Evolutionary conservation across 1,284 basidiomycete genomes (phyloP).

Genomic region (Ganoderma resinaceum): DNA sequence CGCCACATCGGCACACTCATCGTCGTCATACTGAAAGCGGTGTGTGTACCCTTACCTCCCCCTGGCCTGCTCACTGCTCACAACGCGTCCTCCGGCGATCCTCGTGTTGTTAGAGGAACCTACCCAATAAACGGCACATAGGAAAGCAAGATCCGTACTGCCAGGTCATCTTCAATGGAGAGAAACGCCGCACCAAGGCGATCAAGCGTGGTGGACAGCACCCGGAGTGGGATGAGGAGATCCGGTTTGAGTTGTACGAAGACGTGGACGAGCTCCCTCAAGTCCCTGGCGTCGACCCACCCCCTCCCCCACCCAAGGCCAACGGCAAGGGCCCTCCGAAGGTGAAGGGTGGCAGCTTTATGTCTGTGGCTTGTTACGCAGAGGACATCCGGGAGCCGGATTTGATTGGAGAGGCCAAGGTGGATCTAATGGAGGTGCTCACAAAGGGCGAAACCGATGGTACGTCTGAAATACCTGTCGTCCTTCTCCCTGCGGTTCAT

Average conservation of each 20-base stretch:
- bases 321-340: constrained; percentile 60
- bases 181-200: constrained; percentile 87
- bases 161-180: constrained; percentile 77
- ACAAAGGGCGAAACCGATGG: constrained; percentile 97
- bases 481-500: constrained; percentile 9
- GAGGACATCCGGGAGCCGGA: constrained; percentile 96
- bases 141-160: constrained; percentile 99
- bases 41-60: constrained; percentile 53
- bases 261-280: constrained; percentile 67
- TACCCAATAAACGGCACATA: constrained; percentile 93
- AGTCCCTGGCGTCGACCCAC: constrained; percentile 54
- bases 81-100: constrained; percentile 3
- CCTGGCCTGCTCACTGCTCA: constrained; percentile 11
- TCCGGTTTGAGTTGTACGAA: constrained; percentile 91
- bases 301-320: constrained; percentile 64
- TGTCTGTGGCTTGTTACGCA: constrained; percentile 91
- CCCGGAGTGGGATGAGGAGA: constrained; percentile 98
- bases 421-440: constrained; percentile 90
- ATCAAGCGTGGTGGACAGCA: constrained; percentile 98
- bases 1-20: constrained; percentile 93
- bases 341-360: constrained; percentile 76
- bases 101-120: constrained; percentile 70
- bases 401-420: constrained; percentile 90
- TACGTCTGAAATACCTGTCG: constrained; percentile 47
- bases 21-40: constrained; percentile 94